Evolutionary conservation across 352 stramenopile species (phyloP), one percentile per base, ranked within the genome.

Genomic region (Phytophthora hybrid): DNA sequence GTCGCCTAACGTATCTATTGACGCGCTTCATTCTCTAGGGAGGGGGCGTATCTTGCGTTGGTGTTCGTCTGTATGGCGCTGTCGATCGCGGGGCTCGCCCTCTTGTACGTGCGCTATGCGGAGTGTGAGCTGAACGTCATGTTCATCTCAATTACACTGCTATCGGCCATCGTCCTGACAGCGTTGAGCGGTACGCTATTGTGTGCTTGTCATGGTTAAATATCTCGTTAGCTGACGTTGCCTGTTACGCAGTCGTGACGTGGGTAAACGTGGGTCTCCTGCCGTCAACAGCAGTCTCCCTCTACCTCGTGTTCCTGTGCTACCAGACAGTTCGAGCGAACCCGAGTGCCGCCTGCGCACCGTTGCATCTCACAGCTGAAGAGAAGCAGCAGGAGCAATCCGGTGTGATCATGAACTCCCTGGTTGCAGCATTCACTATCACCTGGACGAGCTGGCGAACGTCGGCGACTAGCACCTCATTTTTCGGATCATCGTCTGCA

Each of bases 401-500:
- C 29, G 83, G 73, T 26, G 71, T 88, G 26, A 66, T 87, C 8
- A 49, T 84, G 9, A 94, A 91, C 68, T 79, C 84, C 1, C 68
- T 89, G 46, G 66, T 90, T 62, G 80, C 82, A 29, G 80, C 84
- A 26, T 83, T 89, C 69, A 81, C 84, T 1, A 87, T 92, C 60
- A 92, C 84, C 3, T 92, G 84, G 84, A 92, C 84, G 4, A 85
- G 79, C 53, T 95, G 86, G 86, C 81, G 81, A 57, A 92, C 82
- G 26, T 93, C 86, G 37, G 79, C 76, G 37, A 91, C 86, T 2
- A 81, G 77, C n/a, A 90, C 83, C n/a, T 69, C 81, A 9, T 65
- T 93, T 34, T 84, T 93, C 46, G 65, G 87, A 6, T 82, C 75
- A 8, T 76, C 82, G 5, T 82, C 78, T 11, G 41, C 71, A 5